phyloP scores from a whole-genome alignment of 495 filamentous ascomycete genomes.

The Penicillium pulvis region DNA sequence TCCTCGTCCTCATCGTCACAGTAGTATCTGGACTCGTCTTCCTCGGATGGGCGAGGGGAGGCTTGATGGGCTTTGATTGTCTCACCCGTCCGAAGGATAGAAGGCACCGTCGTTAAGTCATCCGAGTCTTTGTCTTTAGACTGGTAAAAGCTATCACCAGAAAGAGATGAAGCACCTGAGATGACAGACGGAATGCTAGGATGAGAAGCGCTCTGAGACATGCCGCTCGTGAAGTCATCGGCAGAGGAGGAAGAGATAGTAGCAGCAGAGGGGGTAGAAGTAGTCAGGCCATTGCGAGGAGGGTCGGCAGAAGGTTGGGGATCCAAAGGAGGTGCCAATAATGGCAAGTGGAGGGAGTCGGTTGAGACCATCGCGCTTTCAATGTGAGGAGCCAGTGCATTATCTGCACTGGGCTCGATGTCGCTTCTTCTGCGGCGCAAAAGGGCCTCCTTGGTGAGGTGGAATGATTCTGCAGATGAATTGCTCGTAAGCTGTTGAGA shows the following conservation, averaged over 20 bases:
- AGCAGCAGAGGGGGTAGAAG: conserved; percentile 57
- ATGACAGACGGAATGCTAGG: conserved; percentile 76
- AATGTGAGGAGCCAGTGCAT: conserved; percentile 20
- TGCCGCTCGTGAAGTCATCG: conserved; percentile 58
- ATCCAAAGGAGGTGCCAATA: conserved; percentile 47
- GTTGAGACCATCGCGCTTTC: conserved; percentile 32
- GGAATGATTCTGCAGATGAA: conserved; percentile 47
- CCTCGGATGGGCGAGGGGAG: conserved; percentile 32
- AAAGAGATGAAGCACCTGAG: conserved; percentile 81
- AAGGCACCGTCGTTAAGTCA: conserved; percentile 35
- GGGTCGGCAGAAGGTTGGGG: conserved; percentile 49
- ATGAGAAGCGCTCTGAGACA: conserved; percentile 67
- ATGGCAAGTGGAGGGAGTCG: conserved; percentile 25
- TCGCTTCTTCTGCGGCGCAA: conserved; percentile 37
- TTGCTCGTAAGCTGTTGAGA: conserved; percentile 41
- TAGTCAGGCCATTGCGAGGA: conserved; percentile 47
- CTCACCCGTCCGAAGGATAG: conserved; percentile 49
- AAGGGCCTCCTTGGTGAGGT: conserved; percentile 44
- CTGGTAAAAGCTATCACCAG: conserved; percentile 43
- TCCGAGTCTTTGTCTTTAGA: conserved; percentile 34
- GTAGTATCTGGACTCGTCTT: conserved; percentile 47
- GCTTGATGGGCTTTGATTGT: conserved; percentile 41
- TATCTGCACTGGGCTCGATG: conserved; percentile 34
- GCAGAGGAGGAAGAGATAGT: conserved; percentile 54
- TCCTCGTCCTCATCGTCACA: conserved; percentile 50